Conservation (phyloP, 306 rosid species). For the Dalbergia cochinchinensis region DNA sequence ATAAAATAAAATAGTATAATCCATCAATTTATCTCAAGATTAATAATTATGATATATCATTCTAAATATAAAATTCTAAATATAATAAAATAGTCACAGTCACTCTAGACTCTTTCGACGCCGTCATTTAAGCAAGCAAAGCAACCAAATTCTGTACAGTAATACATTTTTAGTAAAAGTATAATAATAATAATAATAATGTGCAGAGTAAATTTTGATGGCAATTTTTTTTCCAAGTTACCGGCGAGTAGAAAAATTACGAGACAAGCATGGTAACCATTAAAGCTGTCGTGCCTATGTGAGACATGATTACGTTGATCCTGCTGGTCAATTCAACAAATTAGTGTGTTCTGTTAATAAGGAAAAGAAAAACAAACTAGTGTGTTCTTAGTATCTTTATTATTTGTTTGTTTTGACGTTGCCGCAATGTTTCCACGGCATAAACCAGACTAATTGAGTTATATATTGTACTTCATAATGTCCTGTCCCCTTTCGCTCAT, state of each 20-base stretch:
- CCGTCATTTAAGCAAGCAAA: background rate
- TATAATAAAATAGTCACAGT: too few species aligned
- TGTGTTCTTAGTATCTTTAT: slow-evolving; percentile 8
- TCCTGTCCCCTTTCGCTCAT: slow-evolving; percentile 25
- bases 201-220: slow-evolving; percentile 4
- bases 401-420: slow-evolving; percentile 42
- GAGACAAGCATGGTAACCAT: slow-evolving; percentile 28
- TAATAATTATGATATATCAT: too few species aligned
- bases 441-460: slow-evolving; percentile 14
- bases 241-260: background rate
- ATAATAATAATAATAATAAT: background rate
- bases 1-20: too few species aligned
- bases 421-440: slow-evolving; percentile 30
- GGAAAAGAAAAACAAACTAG: slow-evolving; percentile 10
- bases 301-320: slow-evolving; percentile 30
- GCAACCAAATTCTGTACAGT: background rate
- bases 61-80: too few species aligned
- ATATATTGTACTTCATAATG: slow-evolving; percentile 15
- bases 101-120: background rate
- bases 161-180: too few species aligned
- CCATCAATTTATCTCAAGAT: too few species aligned
- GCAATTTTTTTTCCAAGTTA: slow-evolving; percentile 12
- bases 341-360: too few species aligned
- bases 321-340: background rate
- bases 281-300: slow-evolving; percentile 31